Percentiles rank a stretch among this genome's conserved stretches.
These are phyloP conservation scores for Leishmania guyanensis DNA, from an alignment of 208 protist species.

Conservation along the genomic window DNA sequence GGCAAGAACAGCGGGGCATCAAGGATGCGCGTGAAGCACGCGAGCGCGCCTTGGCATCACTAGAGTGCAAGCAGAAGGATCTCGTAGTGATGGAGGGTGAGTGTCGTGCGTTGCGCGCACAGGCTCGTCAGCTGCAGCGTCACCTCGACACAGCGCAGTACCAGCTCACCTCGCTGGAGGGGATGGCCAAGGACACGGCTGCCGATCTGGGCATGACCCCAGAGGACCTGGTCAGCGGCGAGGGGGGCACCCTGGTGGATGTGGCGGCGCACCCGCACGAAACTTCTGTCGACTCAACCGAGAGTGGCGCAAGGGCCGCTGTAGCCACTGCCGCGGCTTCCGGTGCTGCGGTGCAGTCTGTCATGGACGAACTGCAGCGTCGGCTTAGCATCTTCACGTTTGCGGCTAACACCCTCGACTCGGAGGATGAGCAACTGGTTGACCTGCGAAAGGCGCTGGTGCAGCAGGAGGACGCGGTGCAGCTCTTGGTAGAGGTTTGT, in stretches of 20 bases:
- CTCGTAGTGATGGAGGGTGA: slow-evolving; percentile 35
- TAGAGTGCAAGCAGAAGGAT: slow-evolving; percentile 39
- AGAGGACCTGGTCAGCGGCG: slow-evolving; percentile 9
- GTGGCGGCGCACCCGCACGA: neutral
- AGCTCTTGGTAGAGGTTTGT: slow-evolving; percentile 18
- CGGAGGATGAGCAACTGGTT: slow-evolving; percentile 37
- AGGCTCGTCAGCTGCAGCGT: slow-evolving; percentile 29
- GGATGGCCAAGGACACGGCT: slow-evolving; percentile 36
- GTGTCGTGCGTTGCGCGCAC: slow-evolving; percentile 24
- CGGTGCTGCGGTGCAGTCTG: slow-evolving; percentile 30
- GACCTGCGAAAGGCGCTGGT: slow-evolving; percentile 32
- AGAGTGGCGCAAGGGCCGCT: neutral
- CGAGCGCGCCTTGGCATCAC: slow-evolving; percentile 43
- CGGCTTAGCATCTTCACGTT: slow-evolving; percentile 35
- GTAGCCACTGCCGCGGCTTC: slow-evolving; percentile 6
- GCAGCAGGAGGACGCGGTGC: slow-evolving; percentile 35
- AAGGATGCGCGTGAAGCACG: slow-evolving; percentile 51
- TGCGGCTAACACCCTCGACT: slow-evolving; percentile 37
- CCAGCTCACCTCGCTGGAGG: slow-evolving; percentile 36
- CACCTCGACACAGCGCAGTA: slow-evolving; percentile 35
- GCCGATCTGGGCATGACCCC: slow-evolving; percentile 34
- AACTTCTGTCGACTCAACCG: neutral
- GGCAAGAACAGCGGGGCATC: slow-evolving; percentile 37
- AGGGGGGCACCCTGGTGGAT: neutral
- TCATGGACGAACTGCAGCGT: slow-evolving; percentile 49